Conservation (phyloP, 257 asterid species). For the Buddleja alternifolia region DNA sequence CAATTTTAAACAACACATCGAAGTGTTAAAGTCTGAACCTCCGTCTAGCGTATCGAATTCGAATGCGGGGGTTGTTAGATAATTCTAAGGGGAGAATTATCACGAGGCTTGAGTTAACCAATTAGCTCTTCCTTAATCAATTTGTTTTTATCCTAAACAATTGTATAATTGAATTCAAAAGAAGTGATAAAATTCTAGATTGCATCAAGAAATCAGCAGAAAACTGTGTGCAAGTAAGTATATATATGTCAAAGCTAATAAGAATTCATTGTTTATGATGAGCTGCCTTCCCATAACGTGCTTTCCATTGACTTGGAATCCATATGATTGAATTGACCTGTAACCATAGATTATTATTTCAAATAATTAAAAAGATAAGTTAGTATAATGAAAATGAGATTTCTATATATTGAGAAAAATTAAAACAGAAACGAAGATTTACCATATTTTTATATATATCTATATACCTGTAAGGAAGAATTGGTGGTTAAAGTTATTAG, state of each 20-base stretch:
- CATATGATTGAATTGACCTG: slow-evolving; percentile 51
- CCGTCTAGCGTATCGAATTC: too few relatives aligned
- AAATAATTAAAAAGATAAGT: too few relatives aligned
- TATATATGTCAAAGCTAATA: not conserved
- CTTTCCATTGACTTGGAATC: slow-evolving; percentile 52
- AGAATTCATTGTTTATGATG: slow-evolving; percentile 35
- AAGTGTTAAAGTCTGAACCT: too few relatives aligned
- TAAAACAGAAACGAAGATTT: not conserved
- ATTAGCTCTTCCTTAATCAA: too few relatives aligned
- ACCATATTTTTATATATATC: not conserved
- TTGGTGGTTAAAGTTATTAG: slow-evolving; percentile 51
- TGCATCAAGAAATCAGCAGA: not conserved
- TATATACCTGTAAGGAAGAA: slow-evolving; percentile 53
- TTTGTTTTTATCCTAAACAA: too few relatives aligned
- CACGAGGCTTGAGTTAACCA: too few relatives aligned
- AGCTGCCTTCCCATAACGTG: slow-evolving; percentile 64
- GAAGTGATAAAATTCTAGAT: not conserved
- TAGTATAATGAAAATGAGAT: too few relatives aligned
- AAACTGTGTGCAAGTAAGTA: not conserved
- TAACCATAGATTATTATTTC: not conserved
- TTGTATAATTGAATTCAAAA: not conserved
- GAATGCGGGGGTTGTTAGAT: too few relatives aligned
- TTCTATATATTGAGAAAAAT: too few relatives aligned
- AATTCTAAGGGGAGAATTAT: too few relatives aligned
- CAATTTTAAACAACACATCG: too few relatives aligned